Evolutionary conservation across 2,329 filamentous ascomycete genomes (phyloP).

Genomic region (Cercospora sesami): DNA sequence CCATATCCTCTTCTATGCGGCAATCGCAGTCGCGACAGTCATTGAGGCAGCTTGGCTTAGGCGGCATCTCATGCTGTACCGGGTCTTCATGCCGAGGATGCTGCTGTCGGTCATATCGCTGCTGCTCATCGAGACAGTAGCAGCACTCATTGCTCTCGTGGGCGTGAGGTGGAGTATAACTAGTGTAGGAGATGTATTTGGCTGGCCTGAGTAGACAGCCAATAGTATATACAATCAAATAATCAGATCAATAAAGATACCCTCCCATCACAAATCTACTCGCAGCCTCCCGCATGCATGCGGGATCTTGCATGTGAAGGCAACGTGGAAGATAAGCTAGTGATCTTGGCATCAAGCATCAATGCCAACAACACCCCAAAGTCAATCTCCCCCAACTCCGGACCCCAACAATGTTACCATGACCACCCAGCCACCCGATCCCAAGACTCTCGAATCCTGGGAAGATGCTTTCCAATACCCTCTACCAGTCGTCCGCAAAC

Average conservation of each 20-base stretch:
- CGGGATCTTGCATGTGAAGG: background rate
- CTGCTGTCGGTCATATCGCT: conserved; percentile 75
- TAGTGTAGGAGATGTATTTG: conserved; percentile 85
- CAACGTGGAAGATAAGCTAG: background rate
- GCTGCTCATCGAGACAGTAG: conserved; percentile 73
- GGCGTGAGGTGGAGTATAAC: conserved; percentile 75
- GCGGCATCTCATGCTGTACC: conserved; percentile 92
- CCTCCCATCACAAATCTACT: background rate
- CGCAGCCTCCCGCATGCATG: background rate
- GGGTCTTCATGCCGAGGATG: conserved; percentile 88
- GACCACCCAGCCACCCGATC: conserved; percentile 53
- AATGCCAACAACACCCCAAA: background rate
- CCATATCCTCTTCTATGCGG: conserved; percentile 79
- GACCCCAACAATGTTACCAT: conserved; percentile 7
- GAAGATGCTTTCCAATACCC: conserved; percentile 68
- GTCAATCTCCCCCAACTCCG: background rate
- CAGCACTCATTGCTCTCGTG: conserved; percentile 67
- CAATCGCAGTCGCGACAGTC: conserved; percentile 80
- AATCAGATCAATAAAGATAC: background rate
- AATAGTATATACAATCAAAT: background rate
- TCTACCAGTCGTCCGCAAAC: conserved; percentile 60
- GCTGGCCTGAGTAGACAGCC: conserved; percentile 55
- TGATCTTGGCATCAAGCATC: conserved; percentile 5
- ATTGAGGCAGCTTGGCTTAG: conserved; percentile 86
- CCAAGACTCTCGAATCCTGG: conserved; percentile 59